phyloP scores from a whole-genome alignment of 2,329 filamentous ascomycete species.

The Cladophialophora bantiana region DNA sequence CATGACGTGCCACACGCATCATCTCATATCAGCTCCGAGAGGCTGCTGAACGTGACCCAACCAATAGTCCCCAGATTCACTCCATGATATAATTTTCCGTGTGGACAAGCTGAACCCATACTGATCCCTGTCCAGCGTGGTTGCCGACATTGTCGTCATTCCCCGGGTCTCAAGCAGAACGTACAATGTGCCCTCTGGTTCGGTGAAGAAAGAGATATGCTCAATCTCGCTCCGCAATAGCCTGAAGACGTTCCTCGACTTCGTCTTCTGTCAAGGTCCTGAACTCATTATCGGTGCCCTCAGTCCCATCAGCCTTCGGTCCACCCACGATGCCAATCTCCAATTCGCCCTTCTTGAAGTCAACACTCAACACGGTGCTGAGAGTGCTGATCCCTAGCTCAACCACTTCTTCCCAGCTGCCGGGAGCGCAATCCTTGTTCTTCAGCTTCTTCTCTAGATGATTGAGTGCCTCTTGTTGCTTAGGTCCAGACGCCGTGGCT shows the following conservation, averaged over 20 bases:
- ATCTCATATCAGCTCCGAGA: constrained; percentile 29
- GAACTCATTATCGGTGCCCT: constrained; percentile 81
- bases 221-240: constrained; percentile 97
- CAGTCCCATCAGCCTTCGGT: constrained; percentile 79
- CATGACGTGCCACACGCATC: constrained; percentile 15
- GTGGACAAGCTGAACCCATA: constrained; percentile 23
- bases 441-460: constrained; percentile 99
- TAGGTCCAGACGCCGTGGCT: constrained; percentile 93
- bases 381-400: constrained; percentile 94
- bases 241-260: constrained; percentile 97
- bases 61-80: constrained; percentile 28
- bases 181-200: constrained; percentile 3
- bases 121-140: constrained; percentile 40
- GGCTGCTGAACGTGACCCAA: constrained; percentile 18
- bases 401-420: constrained; percentile 95
- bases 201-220: neutral
- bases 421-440: constrained; percentile 94
- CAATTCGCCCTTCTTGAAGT: constrained; percentile 99
- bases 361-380: constrained; percentile 95
- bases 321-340: constrained; percentile 97
- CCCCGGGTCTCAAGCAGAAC: neutral
- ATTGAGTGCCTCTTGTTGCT: constrained; percentile 98
- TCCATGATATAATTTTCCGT: constrained; percentile 15
- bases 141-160: constrained; percentile 25
- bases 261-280: constrained; percentile 92